phyloP scores from a whole-genome alignment of 805 yeast genomes.

The Zygosaccharomyces pseudorouxii region DNA sequence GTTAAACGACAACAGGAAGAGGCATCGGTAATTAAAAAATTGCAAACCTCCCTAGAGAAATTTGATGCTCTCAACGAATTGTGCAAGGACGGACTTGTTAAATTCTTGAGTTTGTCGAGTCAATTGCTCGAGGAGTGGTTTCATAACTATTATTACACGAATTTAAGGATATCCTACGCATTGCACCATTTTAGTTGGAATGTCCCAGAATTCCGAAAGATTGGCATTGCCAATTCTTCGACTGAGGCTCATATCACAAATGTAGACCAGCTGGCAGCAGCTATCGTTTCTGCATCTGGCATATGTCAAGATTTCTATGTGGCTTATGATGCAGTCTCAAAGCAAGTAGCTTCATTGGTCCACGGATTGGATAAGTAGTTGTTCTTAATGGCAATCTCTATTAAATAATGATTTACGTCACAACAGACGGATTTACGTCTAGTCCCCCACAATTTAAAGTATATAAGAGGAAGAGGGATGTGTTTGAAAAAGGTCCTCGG shows the following conservation, averaged over 20 bases:
- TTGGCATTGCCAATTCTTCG: slow-evolving; percentile 2
- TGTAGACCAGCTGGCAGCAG: background rate
- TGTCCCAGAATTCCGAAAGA: slow-evolving; percentile 18
- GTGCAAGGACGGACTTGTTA: slow-evolving; percentile 13
- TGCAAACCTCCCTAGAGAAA: slow-evolving; percentile 10
- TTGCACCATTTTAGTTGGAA: slow-evolving; percentile 17
- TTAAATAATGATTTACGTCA: background rate
- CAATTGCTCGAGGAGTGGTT: slow-evolving; percentile 21
- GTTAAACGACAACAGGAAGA: slow-evolving; percentile 6
- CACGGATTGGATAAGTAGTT: background rate
- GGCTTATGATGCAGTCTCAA: slow-evolving; percentile 8
- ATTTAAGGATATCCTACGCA: slow-evolving; percentile 19
- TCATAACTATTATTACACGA: slow-evolving; percentile 18
- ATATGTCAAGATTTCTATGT: slow-evolving; percentile 11
- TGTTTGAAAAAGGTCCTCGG: background rate
- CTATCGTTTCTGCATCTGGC: background rate
- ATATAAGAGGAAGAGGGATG: background rate
- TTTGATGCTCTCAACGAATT: slow-evolving; percentile 19
- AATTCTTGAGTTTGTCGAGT: slow-evolving; percentile 11
- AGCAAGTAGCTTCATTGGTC: background rate
- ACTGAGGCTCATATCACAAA: background rate
- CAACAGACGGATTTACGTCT: background rate
- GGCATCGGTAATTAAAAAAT: slow-evolving; percentile 8
- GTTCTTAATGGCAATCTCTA: background rate
- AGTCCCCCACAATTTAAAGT: background rate